phyloP scores from a whole-genome alignment of 805 yeast genomes.

The Grigorovia humatica region DNA sequence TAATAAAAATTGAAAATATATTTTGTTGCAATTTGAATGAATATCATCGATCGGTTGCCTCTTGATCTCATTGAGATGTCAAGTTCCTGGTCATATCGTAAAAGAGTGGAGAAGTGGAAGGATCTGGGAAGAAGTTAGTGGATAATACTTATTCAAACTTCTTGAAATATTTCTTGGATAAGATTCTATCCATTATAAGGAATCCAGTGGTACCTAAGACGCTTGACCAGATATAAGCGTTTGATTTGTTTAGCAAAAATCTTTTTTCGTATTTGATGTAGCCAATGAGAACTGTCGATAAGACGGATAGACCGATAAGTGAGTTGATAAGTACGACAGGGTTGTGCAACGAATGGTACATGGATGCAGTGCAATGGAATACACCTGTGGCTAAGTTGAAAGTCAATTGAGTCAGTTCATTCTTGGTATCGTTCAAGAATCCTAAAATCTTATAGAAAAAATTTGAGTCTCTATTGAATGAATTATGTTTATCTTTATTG shows the following conservation, averaged over 20 bases:
- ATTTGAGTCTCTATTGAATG: not conserved
- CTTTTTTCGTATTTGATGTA: conserved; percentile 41
- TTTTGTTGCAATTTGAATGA: not conserved
- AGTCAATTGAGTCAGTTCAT: not conserved
- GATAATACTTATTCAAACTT: conserved; percentile 34
- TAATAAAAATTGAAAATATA: not conserved
- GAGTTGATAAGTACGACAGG: conserved; percentile 52
- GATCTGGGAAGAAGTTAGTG: not conserved
- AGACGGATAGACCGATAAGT: conserved; percentile 38
- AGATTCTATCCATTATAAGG: conserved; percentile 42
- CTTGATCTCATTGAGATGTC: too few species aligned
- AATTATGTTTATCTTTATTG: not conserved
- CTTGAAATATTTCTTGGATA: conserved; percentile 45
- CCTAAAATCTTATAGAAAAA: not conserved
- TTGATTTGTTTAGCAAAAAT: conserved; percentile 34
- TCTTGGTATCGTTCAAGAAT: not conserved
- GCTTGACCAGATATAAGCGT: conserved; percentile 39
- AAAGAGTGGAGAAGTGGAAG: not conserved
- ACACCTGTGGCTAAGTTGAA: not conserved
- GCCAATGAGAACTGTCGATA: conserved; percentile 39
- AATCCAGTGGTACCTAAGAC: conserved; percentile 45
- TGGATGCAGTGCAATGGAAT: not conserved
- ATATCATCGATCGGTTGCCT: not conserved
- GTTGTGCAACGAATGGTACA: conserved; percentile 33
- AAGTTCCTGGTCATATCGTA: too few species aligned